Evolutionary conservation across 805 yeast species (phyloP).

Genomic region (Hanseniaspora singularis): DNA sequence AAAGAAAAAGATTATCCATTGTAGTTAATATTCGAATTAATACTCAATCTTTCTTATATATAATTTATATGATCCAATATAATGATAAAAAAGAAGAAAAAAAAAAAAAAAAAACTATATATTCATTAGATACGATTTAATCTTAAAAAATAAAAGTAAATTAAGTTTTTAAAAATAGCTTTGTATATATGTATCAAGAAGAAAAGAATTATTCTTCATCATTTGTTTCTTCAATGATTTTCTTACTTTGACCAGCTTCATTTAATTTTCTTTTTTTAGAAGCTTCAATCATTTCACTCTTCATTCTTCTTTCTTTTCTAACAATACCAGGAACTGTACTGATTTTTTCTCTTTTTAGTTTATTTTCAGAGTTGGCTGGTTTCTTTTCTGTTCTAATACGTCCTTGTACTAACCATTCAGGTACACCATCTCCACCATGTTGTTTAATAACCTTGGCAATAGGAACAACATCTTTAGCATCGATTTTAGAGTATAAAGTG

Average conservation of each 20-base stretch:
- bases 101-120: too few species aligned
- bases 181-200: too few species aligned
- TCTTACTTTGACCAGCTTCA: constrained; percentile 3
- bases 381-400: constrained; percentile 7
- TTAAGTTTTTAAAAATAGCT: too few species aligned
- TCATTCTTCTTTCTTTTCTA: constrained; percentile 50
- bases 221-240: neutral
- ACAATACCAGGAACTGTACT: constrained; percentile 72
- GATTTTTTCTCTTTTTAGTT: constrained; percentile 59
- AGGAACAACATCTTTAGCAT: constrained; percentile 58
- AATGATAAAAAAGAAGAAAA: too few species aligned
- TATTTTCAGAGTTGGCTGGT: constrained; percentile 48
- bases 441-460: constrained; percentile 92
- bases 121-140: too few species aligned
- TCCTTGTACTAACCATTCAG: constrained; percentile 61
- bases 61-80: too few species aligned
- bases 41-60: too few species aligned
- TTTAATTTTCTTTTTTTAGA: constrained; percentile 48
- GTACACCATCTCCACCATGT: constrained; percentile 59
- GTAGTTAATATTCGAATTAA: too few species aligned
- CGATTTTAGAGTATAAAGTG: constrained; percentile 89
- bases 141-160: too few species aligned
- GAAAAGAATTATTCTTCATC: neutral
- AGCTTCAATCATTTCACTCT: constrained; percentile 61
- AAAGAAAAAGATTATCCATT: too few species aligned